Base-by-base conservation (phyloP, 2,329 filamentous ascomycete species). In the Diplodia scrobiculata region DNA sequence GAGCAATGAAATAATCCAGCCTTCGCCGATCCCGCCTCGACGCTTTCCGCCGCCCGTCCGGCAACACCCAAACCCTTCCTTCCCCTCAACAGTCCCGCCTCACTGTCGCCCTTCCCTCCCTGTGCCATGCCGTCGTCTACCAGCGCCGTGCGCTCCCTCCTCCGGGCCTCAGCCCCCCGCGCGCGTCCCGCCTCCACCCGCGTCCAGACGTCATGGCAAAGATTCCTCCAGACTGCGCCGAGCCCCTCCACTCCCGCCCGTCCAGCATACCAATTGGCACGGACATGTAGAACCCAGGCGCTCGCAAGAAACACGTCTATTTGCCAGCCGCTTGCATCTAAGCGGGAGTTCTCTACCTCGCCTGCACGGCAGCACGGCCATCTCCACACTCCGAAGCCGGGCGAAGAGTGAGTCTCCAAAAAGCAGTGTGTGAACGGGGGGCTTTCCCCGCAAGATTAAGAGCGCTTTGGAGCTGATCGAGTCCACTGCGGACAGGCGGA, bases 301-400 rank as follows among this genome's bases (percentile, higher is more conserved):
- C 13, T 47, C 6, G 34, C 17, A 47, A 62, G 14, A 52, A 21
- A 41, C 7, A 27, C 60, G 2, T 10, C 34, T 0, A 17, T 63
- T 13, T 38, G 34, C 25, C 51, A 34, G 29, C 67, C 66, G 29
- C 41, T 67, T 53, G 69, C 62, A 19, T 54, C 66, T 47, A 71
- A 69, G 52, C 73, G 88, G 73, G 77, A 76, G 64, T 95, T 97
- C 76, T 90, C 89, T 50, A 86, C 84, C 11, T 88, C 89, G 4
- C 74, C 85, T 11, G 73, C 81, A 66, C 78, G 80, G 64, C 80
- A 77, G 59, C 95, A 99, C 78, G 92, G 90, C 54, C 91, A 98
- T 77, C 80, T 97, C 71, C 86, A 88, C 66, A 86, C 90, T 34
- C 94, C 95, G 1, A 94, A 93, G 79, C 86, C 91, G 0, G 95